Evolutionary conservation across 306 rosid species (phyloP), one percentile per base, ranked within the genome.

Genomic region (Pyrus communis): DNA sequence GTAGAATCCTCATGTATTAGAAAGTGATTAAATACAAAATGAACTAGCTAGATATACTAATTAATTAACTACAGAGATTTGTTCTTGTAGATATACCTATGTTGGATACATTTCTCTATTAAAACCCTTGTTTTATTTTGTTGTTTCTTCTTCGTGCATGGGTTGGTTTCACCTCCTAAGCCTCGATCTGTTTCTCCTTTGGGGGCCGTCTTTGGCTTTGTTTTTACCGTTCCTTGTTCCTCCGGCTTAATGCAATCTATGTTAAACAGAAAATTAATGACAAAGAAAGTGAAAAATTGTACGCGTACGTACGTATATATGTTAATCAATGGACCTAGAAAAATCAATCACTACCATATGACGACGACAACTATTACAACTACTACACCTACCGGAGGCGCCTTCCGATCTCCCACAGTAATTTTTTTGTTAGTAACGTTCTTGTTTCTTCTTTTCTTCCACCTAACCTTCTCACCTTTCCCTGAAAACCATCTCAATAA

Each of bases 391-490:
- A 38, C 42, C 42, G 10, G 10, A 27, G 75, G 68, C 9, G 38
- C 66, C 38, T 13, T 22, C 57, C 45, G 30, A 72, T 65, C 28
- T 54, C 71, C 71, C 31, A 61, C 66, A 4, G 10, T 61, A 54
- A 14, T 27, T 68, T 57, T 78, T 28, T 12, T 70, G 30, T 27
- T 25, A 13, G 33, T 3, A 23, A 12, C 77, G 38, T 23, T 64
- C 69, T 64, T n/a, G 38, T 66, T 79, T 75, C 45, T 79, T 60
- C 54, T 82, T 17, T 31, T 75, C 67, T 66, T 78, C 17, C 51
- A 70, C 51, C 63, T 74, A 6, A 4, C 28, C 10, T 61, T 40
- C 45, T 18, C 74, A 62, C 62, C 67, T 45, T 57, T 71, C 13
- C 43, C 67, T 30, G 69, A 45, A 75, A 61, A 70, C 77, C 74